These are phyloP conservation scores for Metschnikowia dekortorum DNA, from an alignment of 805 yeast species.

Conservation along the genomic window DNA sequence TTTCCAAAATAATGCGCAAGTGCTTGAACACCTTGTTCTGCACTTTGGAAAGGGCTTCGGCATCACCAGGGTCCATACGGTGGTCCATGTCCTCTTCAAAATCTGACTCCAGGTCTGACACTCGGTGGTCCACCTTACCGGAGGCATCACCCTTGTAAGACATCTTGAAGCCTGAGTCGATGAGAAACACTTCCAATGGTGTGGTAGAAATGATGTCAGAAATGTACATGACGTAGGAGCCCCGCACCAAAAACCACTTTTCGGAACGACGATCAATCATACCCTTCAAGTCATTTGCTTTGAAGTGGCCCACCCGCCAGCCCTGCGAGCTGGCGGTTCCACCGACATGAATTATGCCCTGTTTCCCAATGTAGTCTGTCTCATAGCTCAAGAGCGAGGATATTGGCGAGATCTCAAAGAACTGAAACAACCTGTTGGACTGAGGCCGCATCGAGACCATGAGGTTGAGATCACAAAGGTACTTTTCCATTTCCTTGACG, in stretches of 20 bases:
- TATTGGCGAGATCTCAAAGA: slow-evolving; percentile 85
- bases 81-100: slow-evolving; percentile 39
- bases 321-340: slow-evolving; percentile 87
- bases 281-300: slow-evolving; percentile 69
- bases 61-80: slow-evolving; percentile 19
- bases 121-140: slow-evolving; percentile 14
- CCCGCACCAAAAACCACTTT: slow-evolving; percentile 88
- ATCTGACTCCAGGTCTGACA: slow-evolving; percentile 40
- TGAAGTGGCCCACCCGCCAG: slow-evolving; percentile 91
- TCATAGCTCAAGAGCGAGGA: slow-evolving; percentile 82
- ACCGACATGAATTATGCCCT: slow-evolving; percentile 76
- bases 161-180: slow-evolving; percentile 72
- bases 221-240: slow-evolving; percentile 80
- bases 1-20: slow-evolving; percentile 53
- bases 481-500: slow-evolving; percentile 53
- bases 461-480: slow-evolving; percentile 58
- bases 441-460: slow-evolving; percentile 70
- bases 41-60: slow-evolving; percentile 17
- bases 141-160: slow-evolving; percentile 41
- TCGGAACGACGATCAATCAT: slow-evolving; percentile 89
- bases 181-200: slow-evolving; percentile 85
- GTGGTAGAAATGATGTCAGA: slow-evolving; percentile 82
- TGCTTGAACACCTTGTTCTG: slow-evolving; percentile 51
- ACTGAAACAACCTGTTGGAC: slow-evolving; percentile 76
- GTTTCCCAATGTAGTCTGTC: slow-evolving; percentile 77